These are phyloP conservation scores for Russula emetica DNA, from an alignment of 768 basidiomycete species.

Conservation along the genomic window DNA sequence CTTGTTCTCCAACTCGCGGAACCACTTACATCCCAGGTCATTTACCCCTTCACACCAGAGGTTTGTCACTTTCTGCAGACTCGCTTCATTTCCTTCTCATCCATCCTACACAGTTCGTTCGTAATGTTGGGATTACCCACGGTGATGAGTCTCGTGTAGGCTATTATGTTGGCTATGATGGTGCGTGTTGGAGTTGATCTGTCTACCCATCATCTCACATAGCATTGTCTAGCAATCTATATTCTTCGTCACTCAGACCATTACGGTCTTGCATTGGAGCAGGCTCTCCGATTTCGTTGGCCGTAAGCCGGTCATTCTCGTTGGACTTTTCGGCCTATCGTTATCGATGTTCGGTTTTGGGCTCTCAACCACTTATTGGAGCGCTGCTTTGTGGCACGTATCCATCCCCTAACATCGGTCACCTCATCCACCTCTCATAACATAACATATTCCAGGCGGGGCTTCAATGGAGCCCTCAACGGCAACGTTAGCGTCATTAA, in stretches of 20 bases:
- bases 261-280: constrained; percentile 73
- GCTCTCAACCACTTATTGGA: constrained; percentile 66
- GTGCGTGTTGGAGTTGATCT: constrained; percentile 36
- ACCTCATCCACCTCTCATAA: background rate
- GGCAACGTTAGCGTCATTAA: constrained; percentile 68
- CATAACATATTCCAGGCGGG: constrained; percentile 43
- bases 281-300: constrained; percentile 67
- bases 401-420: too few species aligned
- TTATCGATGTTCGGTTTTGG: constrained; percentile 73
- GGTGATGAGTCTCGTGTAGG: constrained; percentile 69
- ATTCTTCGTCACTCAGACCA: constrained; percentile 72
- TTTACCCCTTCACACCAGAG: constrained; percentile 45
- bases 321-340: constrained; percentile 59
- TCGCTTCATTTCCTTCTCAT: background rate
- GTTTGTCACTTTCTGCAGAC: constrained; percentile 3
- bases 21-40: constrained; percentile 71
- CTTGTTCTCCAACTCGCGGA: constrained; percentile 73
- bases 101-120: constrained; percentile 43
- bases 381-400: constrained; percentile 47
- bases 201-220: constrained; percentile 9
- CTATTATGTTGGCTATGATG: constrained; percentile 72
- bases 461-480: constrained; percentile 68
- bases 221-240: constrained; percentile 56
- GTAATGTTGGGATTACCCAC: constrained; percentile 63
- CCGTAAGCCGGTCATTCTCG: constrained; percentile 69